Base-by-base conservation (phyloP, 768 basidiomycete species). In the Podaxis sp. region DNA sequence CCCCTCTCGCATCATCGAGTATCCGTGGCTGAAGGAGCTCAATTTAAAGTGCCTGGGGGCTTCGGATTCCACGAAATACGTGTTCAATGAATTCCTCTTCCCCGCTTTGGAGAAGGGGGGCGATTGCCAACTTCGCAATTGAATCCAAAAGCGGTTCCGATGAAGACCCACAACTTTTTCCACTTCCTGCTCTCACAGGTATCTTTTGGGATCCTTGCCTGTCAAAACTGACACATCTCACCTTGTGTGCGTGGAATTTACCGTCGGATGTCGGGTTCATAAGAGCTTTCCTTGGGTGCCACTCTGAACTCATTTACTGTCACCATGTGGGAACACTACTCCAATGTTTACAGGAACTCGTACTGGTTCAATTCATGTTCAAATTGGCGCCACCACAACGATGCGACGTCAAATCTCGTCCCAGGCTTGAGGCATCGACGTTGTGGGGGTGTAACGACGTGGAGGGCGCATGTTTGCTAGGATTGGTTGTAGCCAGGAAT, bases 181-280 rank as follows among this genome's bases (percentile, higher is more conserved):
- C 64, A 5, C 70, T 85, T 56, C 80, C 81, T 40, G 76, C 78
- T 32, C 74, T 82, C 28, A 82, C 84, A 68, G 76, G 72, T 38
- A 72, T 86, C 59, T 82, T 85, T 67, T 79, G 79, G 56, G 82
- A 86, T 69, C 83, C 84, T 5, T 82, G 82, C 53, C 76, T 85
- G 28, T 77, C 74, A 2, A 66, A 72, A 57, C 72, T 86, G 38
- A 81, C 81, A 32, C 76, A 81, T 62, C 77, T 86, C 60, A 79
- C 80, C 16, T 65, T 87, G 50, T 77, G 80, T 42, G 73, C 76
- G 53, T 81, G 81, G 67, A 70, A 72, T 50, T 73, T 85, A 61
- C 69, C 72, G 9, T 53, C 68, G 4, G 77, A 76, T 48, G 68
- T 75, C 21, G 74, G 73, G 62, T 72, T 67, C 54, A 66, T 70